Conservation (phyloP, 2,329 filamentous ascomycete species). For the Hypoxylon sp. region DNA sequence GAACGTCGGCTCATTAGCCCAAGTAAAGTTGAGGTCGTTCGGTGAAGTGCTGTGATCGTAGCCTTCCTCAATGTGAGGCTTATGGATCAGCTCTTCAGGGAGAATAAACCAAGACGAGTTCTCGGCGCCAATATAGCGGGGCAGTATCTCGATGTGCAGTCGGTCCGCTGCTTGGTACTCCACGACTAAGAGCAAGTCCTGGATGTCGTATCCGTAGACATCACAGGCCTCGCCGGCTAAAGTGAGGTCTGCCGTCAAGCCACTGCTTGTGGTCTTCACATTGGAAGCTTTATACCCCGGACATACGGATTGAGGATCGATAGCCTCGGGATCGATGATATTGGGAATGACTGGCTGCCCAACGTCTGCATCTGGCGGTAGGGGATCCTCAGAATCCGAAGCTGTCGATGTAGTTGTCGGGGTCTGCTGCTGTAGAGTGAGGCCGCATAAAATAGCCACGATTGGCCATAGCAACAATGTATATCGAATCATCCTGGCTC, state of each 20-base stretch:
- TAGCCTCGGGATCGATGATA: constrained; percentile 71
- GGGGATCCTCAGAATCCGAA: constrained; percentile 11
- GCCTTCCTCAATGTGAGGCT: constrained; percentile 60
- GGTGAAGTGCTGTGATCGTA: constrained; percentile 59
- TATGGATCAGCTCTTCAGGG: constrained; percentile 70
- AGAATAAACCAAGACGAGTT: constrained; percentile 77
- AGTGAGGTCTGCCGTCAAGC: constrained; percentile 75
- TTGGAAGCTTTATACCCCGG: constrained; percentile 76
- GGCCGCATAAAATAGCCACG: constrained; percentile 16
- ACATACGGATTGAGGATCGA: constrained; percentile 72
- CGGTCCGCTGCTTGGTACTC: constrained; percentile 74
- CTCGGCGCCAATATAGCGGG: constrained; percentile 68
- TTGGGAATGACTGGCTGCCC: constrained; percentile 69
- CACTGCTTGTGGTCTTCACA: constrained; percentile 62
- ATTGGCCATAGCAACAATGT: constrained; percentile 23
- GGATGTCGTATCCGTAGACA: constrained; percentile 80
- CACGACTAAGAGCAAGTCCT: constrained; percentile 73
- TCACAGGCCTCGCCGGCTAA: constrained; percentile 80
- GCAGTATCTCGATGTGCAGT: constrained; percentile 77
- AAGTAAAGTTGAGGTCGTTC: constrained; percentile 66
- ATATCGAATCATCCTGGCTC: constrained; percentile 30
- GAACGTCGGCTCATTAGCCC: constrained; percentile 70
- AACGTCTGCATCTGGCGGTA: constrained; percentile 51
- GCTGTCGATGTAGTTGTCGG: constrained; percentile 9
- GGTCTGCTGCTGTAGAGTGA: constrained; percentile 24